Base-by-base conservation (phyloP, 73 alveolate genomes). In the Symbiodinium natans region DNA sequence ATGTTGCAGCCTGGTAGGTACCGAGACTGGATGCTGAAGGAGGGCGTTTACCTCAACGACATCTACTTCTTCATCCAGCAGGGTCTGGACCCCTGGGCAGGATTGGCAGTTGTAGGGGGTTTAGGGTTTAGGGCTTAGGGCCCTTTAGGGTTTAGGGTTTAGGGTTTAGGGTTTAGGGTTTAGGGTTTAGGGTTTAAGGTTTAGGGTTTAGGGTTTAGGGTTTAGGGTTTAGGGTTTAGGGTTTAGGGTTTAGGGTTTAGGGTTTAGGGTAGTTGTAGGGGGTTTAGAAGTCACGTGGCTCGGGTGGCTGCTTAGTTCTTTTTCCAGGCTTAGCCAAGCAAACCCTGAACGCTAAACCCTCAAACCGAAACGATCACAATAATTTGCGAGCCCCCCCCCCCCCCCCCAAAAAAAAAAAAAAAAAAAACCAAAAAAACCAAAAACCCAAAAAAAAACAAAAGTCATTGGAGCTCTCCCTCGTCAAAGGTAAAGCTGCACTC, bases 61-160 rank as follows among this genome's bases (percentile, higher is more conserved):
- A 43, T 92, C 82, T 92, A 92, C 71, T 92, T 92, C 90, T 92
- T 92, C 82, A n/a, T 92, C 13, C 98, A 92, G 80, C 98, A 92
- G 54, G 98, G 98, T 29, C 54, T 92, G 31, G 86, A 27, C 23
- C 23, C 71, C 23, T 52, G 71, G 17, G n/a, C 71, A n/a, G n/a
- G n/a, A n/a, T n/a, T n/a, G n/a, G n/a, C n/a, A n/a, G n/a, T n/a
- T n/a, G n/a, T n/a, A n/a, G n/a, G n/a, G n/a, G 59, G 59, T 46
- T 46, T 46, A 13, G 59, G 59, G 59, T 46, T 46, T 13, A 46
- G 59, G 59, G 59, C 13, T 46, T 46, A 46, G 59, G 59, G 59
- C 59, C 21, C 59, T 46, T 46, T 46, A 13, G 59, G 59, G 6
- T 46, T 46, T 46, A 46, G 59, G 59, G 59, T 46, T 46, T 46